Conservation (phyloP, 768 basidiomycete genomes). For the Xerocomus potaroensis region DNA sequence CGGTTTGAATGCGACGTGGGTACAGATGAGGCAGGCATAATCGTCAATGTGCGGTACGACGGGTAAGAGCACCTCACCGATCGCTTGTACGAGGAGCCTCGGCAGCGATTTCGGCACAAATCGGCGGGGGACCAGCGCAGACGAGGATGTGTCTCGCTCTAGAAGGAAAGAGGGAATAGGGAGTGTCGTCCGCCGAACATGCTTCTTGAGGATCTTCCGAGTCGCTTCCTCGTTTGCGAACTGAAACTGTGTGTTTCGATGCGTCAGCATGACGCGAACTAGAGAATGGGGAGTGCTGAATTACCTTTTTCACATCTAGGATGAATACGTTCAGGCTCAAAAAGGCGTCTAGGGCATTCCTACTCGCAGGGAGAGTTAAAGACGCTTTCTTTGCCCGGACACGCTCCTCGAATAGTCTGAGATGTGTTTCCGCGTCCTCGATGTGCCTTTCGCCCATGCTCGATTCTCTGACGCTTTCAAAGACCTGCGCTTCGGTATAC, state of each 20-base stretch:
- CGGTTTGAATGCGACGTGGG: constrained; percentile 88
- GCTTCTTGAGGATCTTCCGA: constrained; percentile 92
- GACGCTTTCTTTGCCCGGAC: constrained; percentile 48
- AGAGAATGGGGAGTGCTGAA: not conserved
- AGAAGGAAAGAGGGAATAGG: constrained; percentile 46
- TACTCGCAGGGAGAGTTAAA: constrained; percentile 54
- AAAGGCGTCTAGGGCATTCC: constrained; percentile 63
- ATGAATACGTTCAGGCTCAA: constrained; percentile 73
- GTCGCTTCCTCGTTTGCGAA: constrained; percentile 83
- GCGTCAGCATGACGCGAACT: not conserved
- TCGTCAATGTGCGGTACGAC: constrained; percentile 78
- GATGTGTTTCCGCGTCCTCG: constrained; percentile 64
- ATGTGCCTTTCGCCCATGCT: constrained; percentile 62
- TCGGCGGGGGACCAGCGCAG: constrained; percentile 25
- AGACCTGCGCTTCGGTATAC: constrained; percentile 82
- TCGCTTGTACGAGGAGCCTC: constrained; percentile 70
- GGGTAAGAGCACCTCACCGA: constrained; percentile 79
- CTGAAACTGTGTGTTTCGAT: constrained; percentile 48
- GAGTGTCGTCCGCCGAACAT: constrained; percentile 83
- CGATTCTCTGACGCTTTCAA: constrained; percentile 66
- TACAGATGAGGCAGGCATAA: constrained; percentile 86
- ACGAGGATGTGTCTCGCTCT: constrained; percentile 12
- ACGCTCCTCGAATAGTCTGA: constrained; percentile 59
- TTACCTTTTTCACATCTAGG: constrained; percentile 75
- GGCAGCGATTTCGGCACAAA: constrained; percentile 44